Evolutionary conservation across 2,329 filamentous ascomycete species (phyloP).

Genomic region (Hymenoscyphus fraxineus): DNA sequence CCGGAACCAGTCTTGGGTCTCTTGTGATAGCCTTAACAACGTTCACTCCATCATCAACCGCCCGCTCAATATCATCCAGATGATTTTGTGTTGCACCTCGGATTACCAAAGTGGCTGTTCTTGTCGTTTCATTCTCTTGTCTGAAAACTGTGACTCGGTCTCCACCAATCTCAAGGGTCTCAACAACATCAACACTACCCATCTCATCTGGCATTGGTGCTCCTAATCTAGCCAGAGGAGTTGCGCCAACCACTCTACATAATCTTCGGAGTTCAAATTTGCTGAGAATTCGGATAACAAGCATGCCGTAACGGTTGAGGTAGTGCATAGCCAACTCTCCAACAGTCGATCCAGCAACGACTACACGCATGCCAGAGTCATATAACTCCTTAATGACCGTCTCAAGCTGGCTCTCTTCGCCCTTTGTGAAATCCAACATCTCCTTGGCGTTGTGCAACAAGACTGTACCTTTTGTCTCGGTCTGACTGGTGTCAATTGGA

Average conservation of each 20-base stretch:
- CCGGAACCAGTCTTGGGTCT: conserved; percentile 85
- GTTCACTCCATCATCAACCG: conserved; percentile 96
- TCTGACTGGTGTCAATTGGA: conserved; percentile 91
- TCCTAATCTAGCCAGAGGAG: conserved; percentile 89
- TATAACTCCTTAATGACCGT: conserved; percentile 89
- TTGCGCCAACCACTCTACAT: conserved; percentile 94
- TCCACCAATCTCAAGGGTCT: conserved; percentile 95
- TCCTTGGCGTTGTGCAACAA: conserved; percentile 95
- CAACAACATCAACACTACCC: conserved; percentile 89
- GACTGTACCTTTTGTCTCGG: conserved; percentile 98
- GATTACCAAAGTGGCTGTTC: conserved; percentile 90
- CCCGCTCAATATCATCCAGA: conserved; percentile 92
- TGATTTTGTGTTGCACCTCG: conserved; percentile 97
- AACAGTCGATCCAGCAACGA: conserved; percentile 88
- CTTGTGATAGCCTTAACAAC: conserved; percentile 97
- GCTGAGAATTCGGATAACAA: conserved; percentile 93
- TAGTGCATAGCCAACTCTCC: conserved; percentile 97
- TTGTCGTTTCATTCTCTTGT: conserved; percentile 87
- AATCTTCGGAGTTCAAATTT: conserved; percentile 95
- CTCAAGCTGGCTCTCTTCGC: conserved; percentile 91
- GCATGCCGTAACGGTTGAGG: conserved; percentile 93
- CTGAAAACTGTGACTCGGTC: conserved; percentile 98
- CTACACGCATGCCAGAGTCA: conserved; percentile 87
- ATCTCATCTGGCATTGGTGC: conserved; percentile 99
- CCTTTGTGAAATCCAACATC: conserved; percentile 98